Base-by-base conservation (phyloP, 1,284 basidiomycete species). In the Takashimella koratensis region DNA sequence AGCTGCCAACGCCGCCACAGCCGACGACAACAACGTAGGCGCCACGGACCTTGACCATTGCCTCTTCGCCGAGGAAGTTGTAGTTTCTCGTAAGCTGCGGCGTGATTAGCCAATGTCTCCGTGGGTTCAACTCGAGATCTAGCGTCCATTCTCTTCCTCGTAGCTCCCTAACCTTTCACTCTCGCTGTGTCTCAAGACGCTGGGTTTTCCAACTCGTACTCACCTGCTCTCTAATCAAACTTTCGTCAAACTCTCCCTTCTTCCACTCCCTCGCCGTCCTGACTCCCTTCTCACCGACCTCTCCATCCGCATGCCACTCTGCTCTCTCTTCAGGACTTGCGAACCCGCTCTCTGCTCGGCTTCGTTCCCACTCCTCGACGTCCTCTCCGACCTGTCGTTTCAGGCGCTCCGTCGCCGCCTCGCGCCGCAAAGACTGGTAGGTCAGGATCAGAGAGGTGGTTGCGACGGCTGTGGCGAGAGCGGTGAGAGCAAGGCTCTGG, bases 1-100 rank as follows among this genome's bases (percentile, higher is more conserved):
- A 95, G 64, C 88, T 92, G 0, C 95, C 94, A 1, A 99, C 96
- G 4, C 96, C 96, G 53, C 96, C 96, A 60, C 93, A 91, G 3
- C 96, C 96, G 6, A 98, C 76, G 21, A 98, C 80, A 20, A 92
- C 90, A 3, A 98, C 92, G 19, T 82, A 85, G 5, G 84, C 83
- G 21, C 81, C 72, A 53, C 96, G 81, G 43, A 98, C 81, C 64
- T 83, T 85, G 11, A 77, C 70, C 91, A 98, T 96, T 22, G 85
- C 84, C 36, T 93, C 87, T 27, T 95, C 90, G 0, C 92, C 92
- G 46, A 98, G 87, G 77, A 98, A 97, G 20, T 88, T 86, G 71
- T 96, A 97, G 76, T 98, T 97, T 44, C 96, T 80, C 5, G 93
- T 88, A 39, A 98, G 82, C 75, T 97, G 87, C 67, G 75, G 40